Evolutionary conservation across 495 filamentous ascomycete species (phyloP).

Genomic region (Hypoxylon trugodes): DNA sequence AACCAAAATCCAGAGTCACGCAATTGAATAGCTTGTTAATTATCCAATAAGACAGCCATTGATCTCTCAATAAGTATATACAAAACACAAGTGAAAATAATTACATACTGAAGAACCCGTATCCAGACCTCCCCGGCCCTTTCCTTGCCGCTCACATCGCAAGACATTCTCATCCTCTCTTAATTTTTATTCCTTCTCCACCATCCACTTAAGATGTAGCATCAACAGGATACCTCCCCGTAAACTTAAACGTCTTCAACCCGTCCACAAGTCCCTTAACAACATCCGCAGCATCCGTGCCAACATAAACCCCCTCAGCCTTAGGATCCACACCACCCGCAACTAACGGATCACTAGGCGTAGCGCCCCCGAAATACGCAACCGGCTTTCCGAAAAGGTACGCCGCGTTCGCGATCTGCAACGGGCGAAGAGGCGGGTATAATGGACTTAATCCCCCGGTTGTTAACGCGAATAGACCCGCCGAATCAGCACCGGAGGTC

Average conservation of each 20-base stretch:
- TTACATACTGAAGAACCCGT: neutral
- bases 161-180: neutral
- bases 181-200: neutral
- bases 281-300: constrained; percentile 48
- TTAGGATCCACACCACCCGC: constrained; percentile 49
- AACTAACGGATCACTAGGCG: constrained; percentile 48
- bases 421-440: constrained; percentile 69
- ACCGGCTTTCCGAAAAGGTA: constrained; percentile 80
- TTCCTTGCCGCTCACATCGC: no score
- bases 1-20: no score
- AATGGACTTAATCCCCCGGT: constrained; percentile 53
- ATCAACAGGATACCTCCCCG: constrained; percentile 66
- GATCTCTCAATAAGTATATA: neutral
- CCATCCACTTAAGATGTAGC: neutral
- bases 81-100: neutral
- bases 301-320: constrained; percentile 63
- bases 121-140: neutral
- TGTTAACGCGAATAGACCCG: constrained; percentile 53
- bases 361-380: constrained; percentile 63
- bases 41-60: neutral
- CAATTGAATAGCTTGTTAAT: no score
- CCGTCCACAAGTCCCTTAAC: constrained; percentile 63
- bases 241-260: constrained; percentile 69
- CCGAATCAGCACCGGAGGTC: constrained; percentile 61
- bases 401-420: constrained; percentile 70